Evolutionary conservation across 2,329 filamentous ascomycete species (phyloP).

Genomic region (Clonostachys byssicola): DNA sequence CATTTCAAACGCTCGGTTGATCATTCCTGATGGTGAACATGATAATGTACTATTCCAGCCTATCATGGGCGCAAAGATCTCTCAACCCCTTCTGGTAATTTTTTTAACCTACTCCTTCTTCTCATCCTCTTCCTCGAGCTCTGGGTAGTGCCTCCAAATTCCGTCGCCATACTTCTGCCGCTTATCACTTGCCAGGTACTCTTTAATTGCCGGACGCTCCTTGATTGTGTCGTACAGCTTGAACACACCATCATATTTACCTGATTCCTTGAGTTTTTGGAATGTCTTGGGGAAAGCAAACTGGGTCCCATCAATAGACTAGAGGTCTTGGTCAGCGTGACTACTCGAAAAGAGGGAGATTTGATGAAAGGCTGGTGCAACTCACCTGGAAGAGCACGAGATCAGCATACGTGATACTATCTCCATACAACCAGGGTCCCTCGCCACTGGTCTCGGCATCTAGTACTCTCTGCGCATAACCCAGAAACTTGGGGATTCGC

Average conservation of each 20-base stretch:
- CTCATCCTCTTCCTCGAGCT: slow-evolving; percentile 50
- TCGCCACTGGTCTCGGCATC: slow-evolving; percentile 48
- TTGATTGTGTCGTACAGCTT: slow-evolving; percentile 60
- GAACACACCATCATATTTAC: slow-evolving; percentile 59
- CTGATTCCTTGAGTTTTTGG: slow-evolving; percentile 44
- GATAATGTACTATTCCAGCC: too few relatives aligned
- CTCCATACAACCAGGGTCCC: slow-evolving; percentile 63
- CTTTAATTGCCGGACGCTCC: slow-evolving; percentile 59
- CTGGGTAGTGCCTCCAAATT: slow-evolving; percentile 69
- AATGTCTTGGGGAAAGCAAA: slow-evolving; percentile 70
- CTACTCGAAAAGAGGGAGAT: neutral
- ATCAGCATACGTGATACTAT: slow-evolving; percentile 66
- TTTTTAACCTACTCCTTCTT: too few relatives aligned
- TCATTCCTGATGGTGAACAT: too few relatives aligned
- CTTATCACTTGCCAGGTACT: slow-evolving; percentile 63
- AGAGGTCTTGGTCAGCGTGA: neutral
- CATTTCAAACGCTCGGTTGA: too few relatives aligned
- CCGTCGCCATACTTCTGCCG: slow-evolving; percentile 58
- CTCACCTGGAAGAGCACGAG: slow-evolving; percentile 67
- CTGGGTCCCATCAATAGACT: slow-evolving; percentile 52
- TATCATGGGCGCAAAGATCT: too few relatives aligned
- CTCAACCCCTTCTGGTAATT: too few relatives aligned
- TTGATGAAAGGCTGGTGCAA: neutral
- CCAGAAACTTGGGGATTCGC: slow-evolving; percentile 68
- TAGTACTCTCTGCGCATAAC: slow-evolving; percentile 66